A percentile compares a stretch with the other conserved stretches of the same genome.
phyloP scores from a whole-genome alignment of 176 grass and related monocot genomes.

The Eragrostis curvula region DNA sequence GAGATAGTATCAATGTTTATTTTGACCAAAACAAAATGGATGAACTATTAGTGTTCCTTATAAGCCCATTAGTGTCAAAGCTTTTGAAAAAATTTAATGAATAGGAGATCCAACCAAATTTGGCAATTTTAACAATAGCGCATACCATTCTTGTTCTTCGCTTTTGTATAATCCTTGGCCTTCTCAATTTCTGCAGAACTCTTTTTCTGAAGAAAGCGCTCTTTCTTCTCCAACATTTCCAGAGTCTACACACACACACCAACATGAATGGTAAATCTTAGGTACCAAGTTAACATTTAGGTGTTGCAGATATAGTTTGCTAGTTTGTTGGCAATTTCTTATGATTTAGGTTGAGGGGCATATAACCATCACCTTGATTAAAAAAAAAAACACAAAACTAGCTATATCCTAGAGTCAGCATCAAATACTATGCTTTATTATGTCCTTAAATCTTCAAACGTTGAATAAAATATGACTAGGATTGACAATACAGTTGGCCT shows the following conservation, averaged over 20 bases:
- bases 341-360: not conserved
- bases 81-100: not conserved
- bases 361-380: conserved; percentile 10
- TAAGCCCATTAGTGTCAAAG: not conserved
- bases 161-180: conserved; percentile 74
- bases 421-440: not conserved
- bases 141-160: conserved; percentile 73
- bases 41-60: not conserved
- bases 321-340: not conserved
- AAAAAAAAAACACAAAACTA: not conserved
- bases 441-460: not conserved
- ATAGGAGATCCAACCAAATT: not conserved
- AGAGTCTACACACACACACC: conserved; percentile 43
- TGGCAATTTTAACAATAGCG: not conserved
- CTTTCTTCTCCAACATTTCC: conserved; percentile 77
- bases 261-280: not conserved
- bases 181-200: conserved; percentile 61
- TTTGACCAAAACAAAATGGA: conserved; percentile 6
- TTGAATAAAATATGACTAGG: not conserved
- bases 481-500: conserved; percentile 6
- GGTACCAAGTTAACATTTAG: conserved; percentile 19
- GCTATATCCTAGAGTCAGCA: conserved; percentile 6
- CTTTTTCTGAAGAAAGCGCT: conserved; percentile 67
- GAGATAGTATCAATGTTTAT: not conserved
- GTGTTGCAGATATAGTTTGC: not conserved